phyloP scores from a whole-genome alignment of 257 asterid genomes.

The Solanum sejunctum region DNA sequence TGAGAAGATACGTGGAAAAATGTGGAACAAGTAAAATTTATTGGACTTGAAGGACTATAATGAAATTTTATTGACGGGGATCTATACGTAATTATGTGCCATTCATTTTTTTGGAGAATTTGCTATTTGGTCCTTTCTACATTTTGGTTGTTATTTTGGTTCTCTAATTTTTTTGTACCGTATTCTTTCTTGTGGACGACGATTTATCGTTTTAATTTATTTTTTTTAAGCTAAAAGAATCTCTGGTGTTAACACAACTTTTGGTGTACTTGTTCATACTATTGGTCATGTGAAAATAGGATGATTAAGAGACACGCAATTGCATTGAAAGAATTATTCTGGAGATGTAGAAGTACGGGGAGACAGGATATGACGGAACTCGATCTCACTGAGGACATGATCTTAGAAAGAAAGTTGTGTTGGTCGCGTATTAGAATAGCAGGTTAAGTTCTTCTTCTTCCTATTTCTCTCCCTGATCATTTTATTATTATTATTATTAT shows the following conservation, averaged over 20 bases:
- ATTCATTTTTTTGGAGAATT: conserved; percentile 1
- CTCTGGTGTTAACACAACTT: neutral
- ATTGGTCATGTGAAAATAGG: too few relatives aligned
- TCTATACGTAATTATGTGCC: neutral
- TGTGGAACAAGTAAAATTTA: conserved; percentile 17
- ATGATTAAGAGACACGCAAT: too few relatives aligned
- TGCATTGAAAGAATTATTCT: too few relatives aligned
- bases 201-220: neutral
- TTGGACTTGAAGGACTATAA: conserved; percentile 9
- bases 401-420: too few relatives aligned
- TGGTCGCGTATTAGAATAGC: too few relatives aligned
- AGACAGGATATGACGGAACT: too few relatives aligned
- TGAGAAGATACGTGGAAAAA: conserved; percentile 38
- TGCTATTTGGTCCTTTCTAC: neutral
- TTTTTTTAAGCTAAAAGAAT: neutral
- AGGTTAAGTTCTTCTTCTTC: too few relatives aligned
- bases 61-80: neutral
- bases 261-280: neutral
- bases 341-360: too few relatives aligned
- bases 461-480: too few relatives aligned
- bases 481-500: too few relatives aligned
- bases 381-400: too few relatives aligned
- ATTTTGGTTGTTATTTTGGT: neutral
- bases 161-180: neutral
- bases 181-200: neutral